Conservation (phyloP, 169 alveolate species). For the Eimeria tenella region DNA sequence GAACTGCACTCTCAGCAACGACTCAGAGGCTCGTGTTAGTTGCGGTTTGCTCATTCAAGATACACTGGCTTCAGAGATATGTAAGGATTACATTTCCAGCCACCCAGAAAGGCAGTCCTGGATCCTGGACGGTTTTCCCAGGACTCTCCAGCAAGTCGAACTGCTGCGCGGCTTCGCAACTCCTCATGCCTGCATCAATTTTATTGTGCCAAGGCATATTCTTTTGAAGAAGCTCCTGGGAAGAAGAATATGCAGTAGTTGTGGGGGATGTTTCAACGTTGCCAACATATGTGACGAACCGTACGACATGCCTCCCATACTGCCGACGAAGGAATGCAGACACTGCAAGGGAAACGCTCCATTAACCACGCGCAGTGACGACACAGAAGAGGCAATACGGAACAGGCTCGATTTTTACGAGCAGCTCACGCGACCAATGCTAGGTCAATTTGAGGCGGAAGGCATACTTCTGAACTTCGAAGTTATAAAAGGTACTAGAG, state of each 20-base stretch:
- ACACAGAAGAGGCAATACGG: constrained; percentile 56
- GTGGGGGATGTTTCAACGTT: constrained; percentile 79
- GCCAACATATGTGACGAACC: constrained; percentile 77
- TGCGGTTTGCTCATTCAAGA: constrained; percentile 82
- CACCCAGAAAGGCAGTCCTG: constrained; percentile 39
- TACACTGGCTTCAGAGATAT: constrained; percentile 66
- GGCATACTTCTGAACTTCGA: constrained; percentile 46
- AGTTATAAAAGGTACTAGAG: constrained; percentile 56
- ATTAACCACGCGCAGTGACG: constrained; percentile 66
- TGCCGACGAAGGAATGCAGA: constrained; percentile 70
- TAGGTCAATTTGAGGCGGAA: constrained; percentile 35
- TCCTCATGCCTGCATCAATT: constrained; percentile 78
- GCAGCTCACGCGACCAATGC: constrained; percentile 57
- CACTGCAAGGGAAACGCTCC: constrained; percentile 36
- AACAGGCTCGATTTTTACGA: constrained; percentile 45
- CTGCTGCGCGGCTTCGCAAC: constrained; percentile 49
- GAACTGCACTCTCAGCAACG: background rate
- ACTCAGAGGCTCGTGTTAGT: background rate
- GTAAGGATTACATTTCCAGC: constrained; percentile 13
- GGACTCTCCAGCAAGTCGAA: constrained; percentile 80
- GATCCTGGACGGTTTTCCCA: constrained; percentile 85
- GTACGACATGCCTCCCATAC: constrained; percentile 79
- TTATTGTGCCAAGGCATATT: constrained; percentile 45
- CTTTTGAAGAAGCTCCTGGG: constrained; percentile 72
- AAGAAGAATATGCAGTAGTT: constrained; percentile 75